Evolutionary conservation across 352 stramenopile species (phyloP).

Genomic region (Pythium dissotocum): DNA sequence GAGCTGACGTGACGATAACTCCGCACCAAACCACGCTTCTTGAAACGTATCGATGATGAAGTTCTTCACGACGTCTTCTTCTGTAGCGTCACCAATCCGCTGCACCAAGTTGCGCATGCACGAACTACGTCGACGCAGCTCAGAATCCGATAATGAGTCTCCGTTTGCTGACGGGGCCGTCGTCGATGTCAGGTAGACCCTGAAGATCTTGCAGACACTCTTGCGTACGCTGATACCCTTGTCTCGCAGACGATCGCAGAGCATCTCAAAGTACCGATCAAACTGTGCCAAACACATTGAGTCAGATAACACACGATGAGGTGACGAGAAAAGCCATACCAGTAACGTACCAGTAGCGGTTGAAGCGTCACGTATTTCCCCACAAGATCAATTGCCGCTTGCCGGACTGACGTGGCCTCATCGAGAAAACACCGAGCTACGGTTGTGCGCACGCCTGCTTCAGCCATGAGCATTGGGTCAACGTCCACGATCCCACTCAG

Average conservation of each 20-base stretch:
- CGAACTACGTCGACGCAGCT: slow-evolving; percentile 53
- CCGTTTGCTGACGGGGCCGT: slow-evolving; percentile 6
- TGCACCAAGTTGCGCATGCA: slow-evolving; percentile 81
- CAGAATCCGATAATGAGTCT: slow-evolving; percentile 26
- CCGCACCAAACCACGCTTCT: slow-evolving; percentile 82
- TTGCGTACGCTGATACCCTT: slow-evolving; percentile 87
- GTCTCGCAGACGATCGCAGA: slow-evolving; percentile 73
- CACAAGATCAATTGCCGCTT: slow-evolving; percentile 85
- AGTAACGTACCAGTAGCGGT: slow-evolving; percentile 59
- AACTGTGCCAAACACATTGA: slow-evolving; percentile 41
- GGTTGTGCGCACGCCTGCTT: slow-evolving; percentile 49
- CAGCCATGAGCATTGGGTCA: slow-evolving; percentile 83
- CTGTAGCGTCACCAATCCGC: slow-evolving; percentile 63
- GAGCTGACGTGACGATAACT: slow-evolving; percentile 47
- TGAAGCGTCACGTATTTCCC: slow-evolving; percentile 79
- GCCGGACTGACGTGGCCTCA: slow-evolving; percentile 75
- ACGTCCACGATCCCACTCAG: slow-evolving; percentile 78
- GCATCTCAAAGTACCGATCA: slow-evolving; percentile 77
- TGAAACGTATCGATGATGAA: slow-evolving; percentile 87
- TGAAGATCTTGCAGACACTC: slow-evolving; percentile 84
- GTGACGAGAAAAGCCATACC: slow-evolving; percentile 4
- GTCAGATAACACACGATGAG: neutral
- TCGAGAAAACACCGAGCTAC: slow-evolving; percentile 76
- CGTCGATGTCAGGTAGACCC: slow-evolving; percentile 40
- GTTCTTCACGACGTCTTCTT: slow-evolving; percentile 82